phyloP scores from a whole-genome alignment of 2,329 filamentous ascomycete species.

The Alternaria sp. region DNA sequence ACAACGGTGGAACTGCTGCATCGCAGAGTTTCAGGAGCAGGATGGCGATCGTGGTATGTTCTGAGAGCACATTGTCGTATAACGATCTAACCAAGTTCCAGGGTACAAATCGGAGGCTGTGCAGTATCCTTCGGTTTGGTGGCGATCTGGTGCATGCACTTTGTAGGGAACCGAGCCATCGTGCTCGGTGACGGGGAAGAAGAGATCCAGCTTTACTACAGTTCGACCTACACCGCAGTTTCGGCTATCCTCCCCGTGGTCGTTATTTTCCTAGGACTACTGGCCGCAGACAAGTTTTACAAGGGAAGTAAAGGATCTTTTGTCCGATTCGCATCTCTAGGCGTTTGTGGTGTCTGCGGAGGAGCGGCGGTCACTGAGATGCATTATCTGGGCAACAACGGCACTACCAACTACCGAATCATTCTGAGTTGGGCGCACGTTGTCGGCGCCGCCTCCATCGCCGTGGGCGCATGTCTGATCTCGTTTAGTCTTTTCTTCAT shows the following conservation, averaged over 20 bases:
- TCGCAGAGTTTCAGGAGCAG: constrained; percentile 69
- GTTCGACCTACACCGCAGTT: constrained; percentile 72
- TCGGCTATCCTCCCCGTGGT: constrained; percentile 83
- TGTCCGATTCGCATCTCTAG: constrained; percentile 45
- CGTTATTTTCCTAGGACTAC: constrained; percentile 76
- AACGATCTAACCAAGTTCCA: constrained; percentile 27
- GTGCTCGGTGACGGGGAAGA: constrained; percentile 68
- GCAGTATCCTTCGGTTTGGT: constrained; percentile 57
- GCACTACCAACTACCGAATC: constrained; percentile 78
- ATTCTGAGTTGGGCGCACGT: constrained; percentile 68
- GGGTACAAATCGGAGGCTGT: constrained; percentile 54
- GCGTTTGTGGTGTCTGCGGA: constrained; percentile 71
- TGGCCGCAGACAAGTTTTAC: constrained; percentile 64
- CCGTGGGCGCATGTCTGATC: constrained; percentile 73
- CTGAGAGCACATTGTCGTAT: constrained; percentile 31
- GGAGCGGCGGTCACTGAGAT: constrained; percentile 82
- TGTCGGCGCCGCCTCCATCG: constrained; percentile 74
- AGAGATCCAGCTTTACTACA: constrained; percentile 77
- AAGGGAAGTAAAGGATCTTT: constrained; percentile 35
- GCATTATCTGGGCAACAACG: constrained; percentile 88
- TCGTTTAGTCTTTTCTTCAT: constrained; percentile 81
- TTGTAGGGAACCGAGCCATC: constrained; percentile 82
- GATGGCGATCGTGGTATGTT: constrained; percentile 43
- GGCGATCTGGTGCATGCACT: constrained; percentile 71
- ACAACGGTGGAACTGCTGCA: constrained; percentile 86